These are phyloP conservation scores for Tylopilus vinaceipallidus DNA, from an alignment of 768 basidiomycete genomes.

Conservation along the genomic window DNA sequence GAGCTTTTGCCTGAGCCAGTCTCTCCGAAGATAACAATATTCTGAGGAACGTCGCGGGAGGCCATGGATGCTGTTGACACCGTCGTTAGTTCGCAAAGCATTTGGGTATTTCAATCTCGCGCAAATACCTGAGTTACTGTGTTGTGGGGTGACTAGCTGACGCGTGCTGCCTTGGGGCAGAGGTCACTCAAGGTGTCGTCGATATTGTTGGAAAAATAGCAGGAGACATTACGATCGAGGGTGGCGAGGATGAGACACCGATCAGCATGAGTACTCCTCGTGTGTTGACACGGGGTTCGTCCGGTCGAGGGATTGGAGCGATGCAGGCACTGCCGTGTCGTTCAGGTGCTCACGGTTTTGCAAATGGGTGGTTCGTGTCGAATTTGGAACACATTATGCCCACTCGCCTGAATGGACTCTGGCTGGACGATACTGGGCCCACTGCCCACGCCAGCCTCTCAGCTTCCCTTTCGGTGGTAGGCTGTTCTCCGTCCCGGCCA, in stretches of 20 bases:
- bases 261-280: slow-evolving; percentile 20
- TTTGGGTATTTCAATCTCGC: background rate
- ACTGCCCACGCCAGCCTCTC: too few relatives aligned
- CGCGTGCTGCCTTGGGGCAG: background rate
- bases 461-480: too few relatives aligned
- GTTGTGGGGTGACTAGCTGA: slow-evolving; percentile 2
- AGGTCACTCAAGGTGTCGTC: background rate
- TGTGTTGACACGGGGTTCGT: slow-evolving; percentile 1
- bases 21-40: slow-evolving; percentile 33
- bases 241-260: background rate
- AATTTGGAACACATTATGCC: too few relatives aligned
- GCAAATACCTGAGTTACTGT: slow-evolving; percentile 9
- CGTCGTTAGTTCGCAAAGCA: slow-evolving; percentile 7
- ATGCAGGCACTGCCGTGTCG: too few relatives aligned
- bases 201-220: slow-evolving; percentile 1
- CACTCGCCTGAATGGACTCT: background rate
- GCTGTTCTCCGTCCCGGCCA: background rate
- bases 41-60: slow-evolving; percentile 15
- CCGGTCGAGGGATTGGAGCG: slow-evolving; percentile 5
- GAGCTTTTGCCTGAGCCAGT: slow-evolving; percentile 42
- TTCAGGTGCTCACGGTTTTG: too few relatives aligned
- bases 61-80: too few relatives aligned
- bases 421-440: background rate
- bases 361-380: too few relatives aligned
- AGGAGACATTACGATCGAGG: background rate